Percentiles rank a stretch among this genome's conserved stretches.
Evolutionary conservation across 345 rosid genomes (phyloP).

Genomic region (Garcia nutans): DNA sequence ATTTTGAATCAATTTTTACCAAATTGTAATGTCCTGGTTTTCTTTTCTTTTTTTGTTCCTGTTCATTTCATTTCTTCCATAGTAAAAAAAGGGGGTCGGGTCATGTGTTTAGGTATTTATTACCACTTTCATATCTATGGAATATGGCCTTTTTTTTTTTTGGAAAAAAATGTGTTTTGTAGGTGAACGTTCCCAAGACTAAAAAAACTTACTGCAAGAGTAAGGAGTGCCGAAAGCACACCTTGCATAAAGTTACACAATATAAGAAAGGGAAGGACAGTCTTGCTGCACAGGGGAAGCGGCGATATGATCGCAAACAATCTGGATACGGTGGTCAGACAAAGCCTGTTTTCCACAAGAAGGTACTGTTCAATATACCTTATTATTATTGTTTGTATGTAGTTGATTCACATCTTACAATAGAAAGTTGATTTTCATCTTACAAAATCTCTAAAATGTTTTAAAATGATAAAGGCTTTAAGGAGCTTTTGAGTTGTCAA

Average conservation of each 20-base stretch:
- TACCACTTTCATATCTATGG: too few relatives aligned
- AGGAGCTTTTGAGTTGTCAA: too few relatives aligned
- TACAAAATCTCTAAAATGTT: too few relatives aligned
- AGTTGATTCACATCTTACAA: neutral
- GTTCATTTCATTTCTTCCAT: too few relatives aligned
- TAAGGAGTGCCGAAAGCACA: constrained; percentile 27
- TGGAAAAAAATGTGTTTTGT: neutral
- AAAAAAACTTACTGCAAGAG: constrained; percentile 48
- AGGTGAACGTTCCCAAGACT: constrained; percentile 88
- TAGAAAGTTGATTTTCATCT: too few relatives aligned
- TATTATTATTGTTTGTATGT: neutral
- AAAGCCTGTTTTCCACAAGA: constrained; percentile 34
- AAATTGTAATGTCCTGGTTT: neutral
- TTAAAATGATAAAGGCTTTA: too few relatives aligned
- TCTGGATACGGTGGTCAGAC: constrained; percentile 33
- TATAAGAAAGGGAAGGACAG: constrained; percentile 27
- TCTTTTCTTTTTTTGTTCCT: too few relatives aligned
- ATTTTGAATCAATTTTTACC: neutral
- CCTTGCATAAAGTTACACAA: constrained; percentile 23
- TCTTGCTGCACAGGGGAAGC: constrained; percentile 22
- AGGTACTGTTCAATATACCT: constrained; percentile 8
- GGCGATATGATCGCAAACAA: constrained; percentile 28
- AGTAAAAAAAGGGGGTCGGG: too few relatives aligned
- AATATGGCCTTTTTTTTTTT: too few relatives aligned
- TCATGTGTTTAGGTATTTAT: too few relatives aligned